A percentile compares a stretch with the other conserved stretches of the same genome.
phyloP scores from a whole-genome alignment of 495 filamentous ascomycete species.

The Bombardia bombarda region DNA sequence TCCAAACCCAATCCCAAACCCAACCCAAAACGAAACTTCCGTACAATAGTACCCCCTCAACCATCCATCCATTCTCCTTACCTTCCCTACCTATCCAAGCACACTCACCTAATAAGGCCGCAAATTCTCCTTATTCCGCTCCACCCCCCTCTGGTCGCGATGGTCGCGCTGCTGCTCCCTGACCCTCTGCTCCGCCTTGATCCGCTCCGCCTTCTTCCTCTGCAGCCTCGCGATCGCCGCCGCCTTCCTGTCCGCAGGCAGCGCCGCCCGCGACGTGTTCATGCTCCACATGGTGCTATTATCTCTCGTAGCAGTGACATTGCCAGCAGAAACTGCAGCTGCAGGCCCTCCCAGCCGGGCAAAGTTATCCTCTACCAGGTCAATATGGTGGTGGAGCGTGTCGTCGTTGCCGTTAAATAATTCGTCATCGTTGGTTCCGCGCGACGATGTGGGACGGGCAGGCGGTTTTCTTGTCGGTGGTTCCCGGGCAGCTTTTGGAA shows the following conservation, averaged over 20 bases:
- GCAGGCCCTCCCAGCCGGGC: conserved; percentile 28
- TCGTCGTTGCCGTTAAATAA: too few relatives aligned
- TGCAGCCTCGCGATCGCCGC: conserved; percentile 59
- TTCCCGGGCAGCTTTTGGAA: not conserved
- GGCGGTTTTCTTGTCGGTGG: not conserved
- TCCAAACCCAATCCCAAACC: not conserved
- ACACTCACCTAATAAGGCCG: conserved; percentile 9
- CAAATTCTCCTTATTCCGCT: conserved; percentile 39
- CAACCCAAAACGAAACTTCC: not conserved
- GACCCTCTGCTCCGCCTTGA: conserved; percentile 22
- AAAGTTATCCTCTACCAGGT: conserved; percentile 36
- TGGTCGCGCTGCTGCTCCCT: conserved; percentile 6
- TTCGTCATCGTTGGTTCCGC: too few relatives aligned
- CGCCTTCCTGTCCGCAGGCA: conserved; percentile 52
- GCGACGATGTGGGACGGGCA: conserved; percentile 1
- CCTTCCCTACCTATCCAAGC: not conserved
- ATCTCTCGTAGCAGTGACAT: conserved; percentile 20
- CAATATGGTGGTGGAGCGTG: conserved; percentile 18
- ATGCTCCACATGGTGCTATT: conserved; percentile 19
- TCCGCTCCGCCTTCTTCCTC: conserved; percentile 42
- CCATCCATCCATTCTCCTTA: not conserved
- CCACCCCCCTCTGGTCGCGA: conserved; percentile 3
- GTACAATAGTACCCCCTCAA: not conserved
- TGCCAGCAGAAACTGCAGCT: too few relatives aligned
- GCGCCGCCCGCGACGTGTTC: conserved; percentile 32